These are phyloP conservation scores for Lepidium africanum DNA, from an alignment of 345 rosid genomes.

Conservation along the genomic window DNA sequence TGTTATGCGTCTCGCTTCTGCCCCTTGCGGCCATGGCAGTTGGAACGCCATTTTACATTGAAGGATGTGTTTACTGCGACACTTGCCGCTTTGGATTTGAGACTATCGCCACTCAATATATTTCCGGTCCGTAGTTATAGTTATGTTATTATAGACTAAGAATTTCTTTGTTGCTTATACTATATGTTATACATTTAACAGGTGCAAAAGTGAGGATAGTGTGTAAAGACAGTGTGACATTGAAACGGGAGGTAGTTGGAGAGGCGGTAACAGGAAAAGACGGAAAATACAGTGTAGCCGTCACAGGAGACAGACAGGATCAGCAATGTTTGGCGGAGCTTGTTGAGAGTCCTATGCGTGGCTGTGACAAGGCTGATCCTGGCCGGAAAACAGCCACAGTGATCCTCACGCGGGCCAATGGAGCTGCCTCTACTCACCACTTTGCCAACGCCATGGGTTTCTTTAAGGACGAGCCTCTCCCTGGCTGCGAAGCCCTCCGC, in stretches of 20 bases:
- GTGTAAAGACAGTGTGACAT: conserved; percentile 40
- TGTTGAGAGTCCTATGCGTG: conserved; percentile 38
- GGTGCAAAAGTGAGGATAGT: conserved; percentile 51
- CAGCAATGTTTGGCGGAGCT: conserved; percentile 41
- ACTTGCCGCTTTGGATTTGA: conserved; percentile 64
- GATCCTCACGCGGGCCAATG: conserved; percentile 58
- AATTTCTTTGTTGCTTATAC: no score
- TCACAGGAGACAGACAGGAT: conserved; percentile 52
- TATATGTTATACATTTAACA: conserved; percentile 10
- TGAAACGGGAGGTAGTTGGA: conserved; percentile 16
- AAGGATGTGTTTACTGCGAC: conserved; percentile 60
- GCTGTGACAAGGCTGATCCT: conserved; percentile 33
- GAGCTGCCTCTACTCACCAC: conserved; percentile 42
- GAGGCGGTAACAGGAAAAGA: conserved; percentile 32
- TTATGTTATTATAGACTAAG: no score
- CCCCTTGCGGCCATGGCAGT: conserved; percentile 20
- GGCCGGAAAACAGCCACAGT: conserved; percentile 44
- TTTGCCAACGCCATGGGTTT: conserved; percentile 62
- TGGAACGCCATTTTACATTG: conserved; percentile 37
- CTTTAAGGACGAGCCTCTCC: conserved; percentile 30
- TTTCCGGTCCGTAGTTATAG: conserved; percentile 30
- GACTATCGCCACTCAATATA: conserved; percentile 38
- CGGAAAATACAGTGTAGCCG: conserved; percentile 40
- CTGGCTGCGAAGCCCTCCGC: conserved; percentile 42
- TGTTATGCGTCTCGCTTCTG: conserved; percentile 8